These are phyloP conservation scores for Blastocystis sp. DNA, from an alignment of 352 stramenopile genomes.

Conservation along the genomic window DNA sequence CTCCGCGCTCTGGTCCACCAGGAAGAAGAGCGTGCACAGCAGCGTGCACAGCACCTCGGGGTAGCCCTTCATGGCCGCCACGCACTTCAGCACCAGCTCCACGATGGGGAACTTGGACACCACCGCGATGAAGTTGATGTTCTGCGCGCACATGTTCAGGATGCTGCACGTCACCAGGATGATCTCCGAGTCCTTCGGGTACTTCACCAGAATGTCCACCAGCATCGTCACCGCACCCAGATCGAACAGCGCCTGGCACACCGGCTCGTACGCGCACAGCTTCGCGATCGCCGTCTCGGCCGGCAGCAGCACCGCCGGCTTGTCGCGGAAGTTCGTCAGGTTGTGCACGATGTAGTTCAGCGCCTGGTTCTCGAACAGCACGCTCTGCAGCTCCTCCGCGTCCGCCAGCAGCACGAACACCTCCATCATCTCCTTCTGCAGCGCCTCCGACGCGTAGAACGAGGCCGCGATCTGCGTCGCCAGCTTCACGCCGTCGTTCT, in stretches of 20 bases:
- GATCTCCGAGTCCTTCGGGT: constrained; percentile 47
- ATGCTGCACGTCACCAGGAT: constrained; percentile 51
- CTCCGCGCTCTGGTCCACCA: constrained; percentile 57
- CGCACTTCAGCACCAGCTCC: constrained; percentile 57
- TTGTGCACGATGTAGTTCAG: constrained; percentile 57
- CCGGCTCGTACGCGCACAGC: constrained; percentile 55
- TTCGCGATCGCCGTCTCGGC: constrained; percentile 26
- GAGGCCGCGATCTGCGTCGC: constrained; percentile 30
- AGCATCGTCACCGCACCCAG: constrained; percentile 52
- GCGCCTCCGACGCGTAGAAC: constrained; percentile 46
- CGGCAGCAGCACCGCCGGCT: constrained; percentile 46
- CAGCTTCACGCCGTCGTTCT: constrained; percentile 58
- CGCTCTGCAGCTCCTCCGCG: constrained; percentile 54
- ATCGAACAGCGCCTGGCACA: constrained; percentile 62
- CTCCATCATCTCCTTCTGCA: constrained; percentile 65
- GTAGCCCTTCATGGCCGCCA: constrained; percentile 16
- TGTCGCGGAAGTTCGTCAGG: constrained; percentile 43
- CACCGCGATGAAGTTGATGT: constrained; percentile 51
- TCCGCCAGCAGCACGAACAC: constrained; percentile 20
- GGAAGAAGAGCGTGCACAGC: constrained; percentile 41
- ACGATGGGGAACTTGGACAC: constrained; percentile 40
- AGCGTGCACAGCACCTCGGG: constrained; percentile 44
- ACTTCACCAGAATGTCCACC: constrained; percentile 46
- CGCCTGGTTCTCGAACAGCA: constrained; percentile 67
- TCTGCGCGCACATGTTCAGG: constrained; percentile 50